These are phyloP conservation scores for Crucihimalaya himalaica DNA, from an alignment of 345 rosid species.

Conservation along the genomic window DNA sequence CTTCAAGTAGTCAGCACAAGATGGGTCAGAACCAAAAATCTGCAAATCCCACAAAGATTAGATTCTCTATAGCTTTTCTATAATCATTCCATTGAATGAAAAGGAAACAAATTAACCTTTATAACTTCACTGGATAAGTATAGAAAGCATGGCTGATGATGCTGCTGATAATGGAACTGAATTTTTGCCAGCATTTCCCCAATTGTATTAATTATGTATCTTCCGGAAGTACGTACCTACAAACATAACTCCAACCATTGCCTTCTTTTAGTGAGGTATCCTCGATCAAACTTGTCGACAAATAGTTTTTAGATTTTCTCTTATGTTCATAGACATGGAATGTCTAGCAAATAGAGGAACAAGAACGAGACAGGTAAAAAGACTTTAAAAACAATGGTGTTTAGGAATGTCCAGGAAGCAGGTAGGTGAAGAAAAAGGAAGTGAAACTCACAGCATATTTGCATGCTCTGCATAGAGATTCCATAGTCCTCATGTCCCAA, in stretches of 20 bases:
- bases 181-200: constrained; percentile 96
- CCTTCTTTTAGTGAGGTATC: constrained; percentile 9
- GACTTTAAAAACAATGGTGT: constrained; percentile 1
- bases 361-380: not conserved
- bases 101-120: constrained; percentile 57
- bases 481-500: constrained; percentile 99
- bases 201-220: constrained; percentile 87
- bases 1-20: constrained; percentile 81
- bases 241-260: constrained; percentile 34
- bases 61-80: constrained; percentile 26
- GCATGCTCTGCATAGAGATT: constrained; percentile 98
- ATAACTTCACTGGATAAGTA: constrained; percentile 99
- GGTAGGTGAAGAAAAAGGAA: not conserved
- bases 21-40: constrained; percentile 97
- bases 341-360: constrained; percentile 17
- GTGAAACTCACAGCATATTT: constrained; percentile 89
- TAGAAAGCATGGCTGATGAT: constrained; percentile 98
- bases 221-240: constrained; percentile 93
- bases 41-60: constrained; percentile 43
- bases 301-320: not conserved
- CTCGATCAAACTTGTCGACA: not conserved
- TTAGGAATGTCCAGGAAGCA: constrained; percentile 1
- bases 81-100: constrained; percentile 1
- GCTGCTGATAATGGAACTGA: constrained; percentile 85
- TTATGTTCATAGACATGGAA: constrained; percentile 12